Evolutionary conservation across 768 basidiomycete genomes (phyloP).

Genomic region (Cyclocybe aegerita): DNA sequence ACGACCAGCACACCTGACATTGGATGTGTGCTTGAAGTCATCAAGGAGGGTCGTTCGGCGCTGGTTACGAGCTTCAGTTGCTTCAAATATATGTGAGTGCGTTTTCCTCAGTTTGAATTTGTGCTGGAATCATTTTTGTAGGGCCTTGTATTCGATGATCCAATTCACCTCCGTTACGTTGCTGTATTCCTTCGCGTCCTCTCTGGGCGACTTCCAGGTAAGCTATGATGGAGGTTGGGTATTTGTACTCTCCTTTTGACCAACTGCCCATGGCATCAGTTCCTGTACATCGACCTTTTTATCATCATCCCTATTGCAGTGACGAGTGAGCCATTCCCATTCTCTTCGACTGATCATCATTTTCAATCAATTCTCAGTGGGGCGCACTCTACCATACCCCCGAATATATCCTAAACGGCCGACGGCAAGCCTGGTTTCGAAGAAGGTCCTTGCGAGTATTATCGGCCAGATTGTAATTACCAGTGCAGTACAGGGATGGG

Average conservation of each 20-base stretch:
- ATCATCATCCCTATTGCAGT: constrained; percentile 98
- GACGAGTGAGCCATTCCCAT: constrained; percentile 65
- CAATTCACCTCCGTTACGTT: constrained; percentile 98
- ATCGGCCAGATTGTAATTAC: constrained; percentile 91
- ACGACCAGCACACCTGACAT: constrained; percentile 94
- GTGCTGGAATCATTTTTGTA: constrained; percentile 28
- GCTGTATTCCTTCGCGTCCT: constrained; percentile 94
- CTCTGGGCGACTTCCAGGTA: constrained; percentile 95
- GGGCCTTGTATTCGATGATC: constrained; percentile 97
- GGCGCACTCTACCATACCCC: constrained; percentile 87
- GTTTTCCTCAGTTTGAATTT: background rate
- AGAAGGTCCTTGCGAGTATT: constrained; percentile 91
- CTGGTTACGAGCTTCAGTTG: constrained; percentile 98
- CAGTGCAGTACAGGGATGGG: constrained; percentile 79
- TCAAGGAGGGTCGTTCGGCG: constrained; percentile 94
- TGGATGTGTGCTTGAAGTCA: constrained; percentile 92
- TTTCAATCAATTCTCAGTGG: constrained; percentile 60
- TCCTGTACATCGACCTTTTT: constrained; percentile 96
- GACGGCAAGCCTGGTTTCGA: constrained; percentile 93
- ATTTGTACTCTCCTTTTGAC: constrained; percentile 7
- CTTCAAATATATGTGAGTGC: constrained; percentile 98
- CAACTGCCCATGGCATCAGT: constrained; percentile 43
- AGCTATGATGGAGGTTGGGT: background rate
- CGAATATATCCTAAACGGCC: constrained; percentile 87
- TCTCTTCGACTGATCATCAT: constrained; percentile 1